A percentile compares a stretch with the other conserved stretches of the same genome.
Conservation (phyloP, 2,329 filamentous ascomycete species). For the Coniella vitis region DNA sequence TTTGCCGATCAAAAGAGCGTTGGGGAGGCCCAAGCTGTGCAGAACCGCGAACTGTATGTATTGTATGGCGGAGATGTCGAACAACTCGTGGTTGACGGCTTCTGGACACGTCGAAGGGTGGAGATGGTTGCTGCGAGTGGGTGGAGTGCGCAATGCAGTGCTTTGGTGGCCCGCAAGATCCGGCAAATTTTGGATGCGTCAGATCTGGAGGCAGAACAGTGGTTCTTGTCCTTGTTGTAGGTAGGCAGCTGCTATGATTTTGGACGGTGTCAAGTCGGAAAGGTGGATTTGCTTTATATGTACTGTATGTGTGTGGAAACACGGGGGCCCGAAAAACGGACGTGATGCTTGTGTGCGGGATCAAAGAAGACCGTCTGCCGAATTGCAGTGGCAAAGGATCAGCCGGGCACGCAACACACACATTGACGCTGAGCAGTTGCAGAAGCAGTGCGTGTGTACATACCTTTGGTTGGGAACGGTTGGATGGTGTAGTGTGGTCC, state of each 20-base stretch:
- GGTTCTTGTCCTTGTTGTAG: no score
- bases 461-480: no score
- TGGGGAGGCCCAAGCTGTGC: no score
- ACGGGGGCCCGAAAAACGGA: background rate
- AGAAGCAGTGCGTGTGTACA: no score
- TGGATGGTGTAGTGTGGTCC: no score
- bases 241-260: no score
- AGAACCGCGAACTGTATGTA: no score
- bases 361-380: background rate
- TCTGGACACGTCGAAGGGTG: constrained; percentile 1
- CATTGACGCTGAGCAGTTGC: no score
- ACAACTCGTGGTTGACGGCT: background rate
- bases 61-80: background rate
- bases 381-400: background rate
- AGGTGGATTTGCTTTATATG: no score
- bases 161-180: background rate
- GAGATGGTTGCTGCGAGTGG: background rate
- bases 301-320: background rate
- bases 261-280: no score
- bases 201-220: constrained; percentile 3
- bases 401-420: no score
- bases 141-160: constrained; percentile 8
- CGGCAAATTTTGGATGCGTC: constrained; percentile 7
- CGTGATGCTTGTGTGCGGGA: background rate
- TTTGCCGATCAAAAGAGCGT: background rate